Base-by-base conservation (phyloP, 768 basidiomycete species). In the Heimioporus sp. region DNA sequence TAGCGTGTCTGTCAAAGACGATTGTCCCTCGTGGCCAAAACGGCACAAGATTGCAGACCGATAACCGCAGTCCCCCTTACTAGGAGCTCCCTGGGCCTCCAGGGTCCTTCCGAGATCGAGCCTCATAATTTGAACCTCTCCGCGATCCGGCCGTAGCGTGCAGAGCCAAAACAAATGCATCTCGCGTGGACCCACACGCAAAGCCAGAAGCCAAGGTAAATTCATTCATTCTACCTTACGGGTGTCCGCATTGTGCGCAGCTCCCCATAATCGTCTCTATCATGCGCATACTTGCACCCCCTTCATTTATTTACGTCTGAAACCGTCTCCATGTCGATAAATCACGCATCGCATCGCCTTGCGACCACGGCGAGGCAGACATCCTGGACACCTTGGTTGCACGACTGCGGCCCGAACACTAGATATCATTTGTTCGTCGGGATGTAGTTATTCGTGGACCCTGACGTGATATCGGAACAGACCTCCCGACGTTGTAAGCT, bases 301-400 rank as follows among this genome's bases (percentile, higher is more conserved):
- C 35, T 30, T 54, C 48, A n/a, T 46, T 46, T 51, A n/a, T 43
- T 38, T 36, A 37, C 39, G 21, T 35, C 24, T 47, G 43, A 41
- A 52, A 55, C 51, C 51, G 38, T 62, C 57, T 52, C 60, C 64
- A 63, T 52, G 55, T 53, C 53, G 28, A 55, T 46, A 42, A 32
- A 31, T 36, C 50, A 21, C 4, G 36, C 28, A 42, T 24, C 11
- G 9, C 31, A 49, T 50, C 37, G 21, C n/a, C 41, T 16, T 50
- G 43, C 49, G 46, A 51, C 46, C 38, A 51, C 41, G 24, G 55
- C 5, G 51, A 64, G 62, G 62, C 54, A 44, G 36, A 40, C 48
- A 46, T 24, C 24, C 24, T 24, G 24, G 24, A 24, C 24, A 24
- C 24, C 24, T 24, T 24, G 24, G 24, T 24, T 24, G 24, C 24